Evolutionary conservation across 1,139 yeast genomes (phyloP).

Genomic region (Taphrina betulina): DNA sequence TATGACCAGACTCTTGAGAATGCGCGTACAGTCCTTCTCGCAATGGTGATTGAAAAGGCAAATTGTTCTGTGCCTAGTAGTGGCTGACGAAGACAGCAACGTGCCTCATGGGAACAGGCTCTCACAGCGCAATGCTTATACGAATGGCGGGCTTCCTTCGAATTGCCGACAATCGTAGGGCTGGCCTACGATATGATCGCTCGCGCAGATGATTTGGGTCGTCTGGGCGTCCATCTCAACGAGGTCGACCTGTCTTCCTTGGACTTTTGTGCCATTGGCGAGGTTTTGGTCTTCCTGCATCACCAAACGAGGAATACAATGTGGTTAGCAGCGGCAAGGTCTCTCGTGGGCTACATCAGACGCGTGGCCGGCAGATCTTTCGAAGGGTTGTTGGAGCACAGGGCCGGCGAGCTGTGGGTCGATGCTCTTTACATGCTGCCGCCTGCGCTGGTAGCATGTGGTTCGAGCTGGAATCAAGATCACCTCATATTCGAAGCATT

Average conservation of each 20-base stretch:
- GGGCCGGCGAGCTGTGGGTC: constrained; percentile 28
- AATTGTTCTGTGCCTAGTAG: too few relatives aligned
- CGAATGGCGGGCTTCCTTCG: constrained; percentile 22
- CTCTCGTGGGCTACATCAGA: constrained; percentile 24
- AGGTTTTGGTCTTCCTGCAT: constrained; percentile 21
- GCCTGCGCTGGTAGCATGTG: constrained; percentile 25
- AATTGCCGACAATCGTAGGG: constrained; percentile 18
- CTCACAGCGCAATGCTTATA: constrained; percentile 29
- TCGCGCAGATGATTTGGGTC: constrained; percentile 29
- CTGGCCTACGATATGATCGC: constrained; percentile 30
- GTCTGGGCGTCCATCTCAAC: constrained; percentile 22
- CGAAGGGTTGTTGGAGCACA: constrained; percentile 26
- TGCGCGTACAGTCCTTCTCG: constrained; percentile 11
- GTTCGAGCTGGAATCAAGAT: constrained; percentile 29
- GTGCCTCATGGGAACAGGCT: constrained; percentile 32
- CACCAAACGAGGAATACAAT: constrained; percentile 29
- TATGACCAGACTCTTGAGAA: too few relatives aligned
- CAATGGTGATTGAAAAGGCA: constrained; percentile 7
- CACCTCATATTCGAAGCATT: constrained; percentile 28
- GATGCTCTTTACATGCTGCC: constrained; percentile 31
- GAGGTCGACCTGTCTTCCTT: constrained; percentile 27
- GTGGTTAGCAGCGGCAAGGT: constrained; percentile 24
- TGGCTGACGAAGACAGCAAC: constrained; percentile 25
- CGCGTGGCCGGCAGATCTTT: constrained; percentile 23
- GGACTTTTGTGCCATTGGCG: constrained; percentile 30